Evolutionary conservation across 441 rosid species (phyloP).

Genomic region (Bruguiera hainesii): DNA sequence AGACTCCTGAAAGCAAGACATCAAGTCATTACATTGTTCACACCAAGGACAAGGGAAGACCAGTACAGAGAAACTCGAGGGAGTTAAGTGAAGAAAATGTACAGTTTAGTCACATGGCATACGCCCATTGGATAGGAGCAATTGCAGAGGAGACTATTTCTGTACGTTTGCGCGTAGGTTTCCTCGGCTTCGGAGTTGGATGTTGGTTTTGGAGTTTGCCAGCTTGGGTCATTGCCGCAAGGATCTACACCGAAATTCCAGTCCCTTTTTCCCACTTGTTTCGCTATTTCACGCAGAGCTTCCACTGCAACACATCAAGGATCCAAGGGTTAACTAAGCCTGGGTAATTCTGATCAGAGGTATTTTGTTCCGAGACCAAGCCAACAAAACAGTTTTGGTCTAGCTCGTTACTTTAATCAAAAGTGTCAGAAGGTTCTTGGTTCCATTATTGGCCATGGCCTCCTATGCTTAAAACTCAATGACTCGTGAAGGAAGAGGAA

Average conservation of each 20-base stretch:
- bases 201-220: slow-evolving; percentile 19
- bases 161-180: not conserved
- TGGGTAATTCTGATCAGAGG: too few species aligned
- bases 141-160: slow-evolving; percentile 19
- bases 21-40: not conserved
- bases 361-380: too few species aligned
- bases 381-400: too few species aligned
- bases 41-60: not conserved
- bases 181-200: too few species aligned
- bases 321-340: too few species aligned
- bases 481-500: too few species aligned
- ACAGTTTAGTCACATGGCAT: slow-evolving; percentile 32
- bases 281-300: slow-evolving; percentile 24
- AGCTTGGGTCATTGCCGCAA: slow-evolving; percentile 22
- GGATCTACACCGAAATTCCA: slow-evolving; percentile 24
- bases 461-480: too few species aligned
- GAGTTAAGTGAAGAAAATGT: not conserved
- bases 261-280: slow-evolving; percentile 21
- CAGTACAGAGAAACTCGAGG: not conserved
- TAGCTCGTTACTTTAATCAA: too few species aligned
- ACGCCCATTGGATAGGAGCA: slow-evolving; percentile 16
- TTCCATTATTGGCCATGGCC: too few species aligned
- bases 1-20: too few species aligned
- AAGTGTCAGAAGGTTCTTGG: too few species aligned
- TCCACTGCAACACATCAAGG: slow-evolving; percentile 14